Evolutionary conservation across 2,329 filamentous ascomycete genomes (phyloP).

Genomic region (Elsinoe necatrix): DNA sequence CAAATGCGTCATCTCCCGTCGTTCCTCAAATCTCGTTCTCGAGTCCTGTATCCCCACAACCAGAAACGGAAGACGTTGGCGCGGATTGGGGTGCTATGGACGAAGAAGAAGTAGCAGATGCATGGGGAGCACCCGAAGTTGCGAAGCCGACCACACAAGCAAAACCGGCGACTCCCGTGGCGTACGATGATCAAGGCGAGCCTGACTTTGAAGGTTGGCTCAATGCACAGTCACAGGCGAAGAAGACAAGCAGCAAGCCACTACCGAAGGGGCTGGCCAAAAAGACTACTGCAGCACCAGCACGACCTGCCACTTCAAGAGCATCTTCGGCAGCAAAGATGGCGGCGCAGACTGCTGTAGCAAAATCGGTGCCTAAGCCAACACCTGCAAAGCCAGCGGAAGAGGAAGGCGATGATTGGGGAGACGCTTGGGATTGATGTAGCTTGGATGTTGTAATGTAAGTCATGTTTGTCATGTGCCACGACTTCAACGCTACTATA

Average conservation of each 20-base stretch:
- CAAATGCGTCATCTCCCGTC: slow-evolving; percentile 23
- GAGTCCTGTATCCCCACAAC: slow-evolving; percentile 22
- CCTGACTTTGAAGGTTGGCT: slow-evolving; percentile 96
- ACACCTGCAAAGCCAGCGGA: slow-evolving; percentile 27
- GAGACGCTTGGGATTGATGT: slow-evolving; percentile 29
- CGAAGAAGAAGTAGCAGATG: slow-evolving; percentile 48
- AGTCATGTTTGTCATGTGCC: slow-evolving; percentile 6
- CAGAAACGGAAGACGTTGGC: slow-evolving; percentile 49
- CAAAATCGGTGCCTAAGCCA: slow-evolving; percentile 23
- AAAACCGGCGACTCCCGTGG: slow-evolving; percentile 28
- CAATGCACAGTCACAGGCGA: slow-evolving; percentile 72
- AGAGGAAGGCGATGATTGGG: slow-evolving; percentile 36
- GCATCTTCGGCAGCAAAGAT: slow-evolving; percentile 24
- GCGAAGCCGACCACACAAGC: slow-evolving; percentile 27
- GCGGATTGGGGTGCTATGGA: slow-evolving; percentile 65
- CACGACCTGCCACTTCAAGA: slow-evolving; percentile 26
- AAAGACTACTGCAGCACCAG: slow-evolving; percentile 32
- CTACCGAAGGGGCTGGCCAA: slow-evolving; percentile 80
- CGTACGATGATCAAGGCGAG: slow-evolving; percentile 76
- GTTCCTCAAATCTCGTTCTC: slow-evolving; percentile 24
- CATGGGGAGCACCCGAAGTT: slow-evolving; percentile 41
- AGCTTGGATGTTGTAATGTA: slow-evolving; percentile 4
- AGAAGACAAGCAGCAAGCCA: slow-evolving; percentile 54
- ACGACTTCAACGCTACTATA: not conserved
- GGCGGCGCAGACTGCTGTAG: slow-evolving; percentile 23